These are phyloP conservation scores for Manihot esculenta DNA, from an alignment of 441 rosid species.

Conservation along the genomic window DNA sequence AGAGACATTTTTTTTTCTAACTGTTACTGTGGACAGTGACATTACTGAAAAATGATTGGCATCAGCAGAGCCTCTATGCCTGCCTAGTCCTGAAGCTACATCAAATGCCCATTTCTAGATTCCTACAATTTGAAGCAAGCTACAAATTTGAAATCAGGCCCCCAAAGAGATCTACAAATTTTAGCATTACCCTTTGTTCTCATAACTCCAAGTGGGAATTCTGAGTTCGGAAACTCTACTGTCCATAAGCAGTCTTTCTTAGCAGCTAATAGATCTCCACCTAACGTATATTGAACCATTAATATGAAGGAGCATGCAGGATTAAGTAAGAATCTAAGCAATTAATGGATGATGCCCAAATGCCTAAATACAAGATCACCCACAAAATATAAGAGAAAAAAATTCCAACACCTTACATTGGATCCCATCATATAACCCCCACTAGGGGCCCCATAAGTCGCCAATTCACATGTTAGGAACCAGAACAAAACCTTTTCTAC, in stretches of 20 bases:
- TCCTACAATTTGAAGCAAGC: not conserved
- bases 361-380: not conserved
- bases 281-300: not conserved
- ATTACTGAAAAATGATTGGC: not conserved
- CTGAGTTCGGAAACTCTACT: too few relatives aligned
- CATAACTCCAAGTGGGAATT: too few relatives aligned
- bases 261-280: too few relatives aligned
- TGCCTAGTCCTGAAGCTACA: not conserved
- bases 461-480: constrained; percentile 21
- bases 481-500: not conserved
- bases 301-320: not conserved
- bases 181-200: not conserved
- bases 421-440: constrained; percentile 20
- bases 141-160: not conserved
- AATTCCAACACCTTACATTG: not conserved
- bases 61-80: not conserved
- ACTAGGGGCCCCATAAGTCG: constrained; percentile 18
- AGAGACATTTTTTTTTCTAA: not conserved
- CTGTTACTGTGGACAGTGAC: not conserved
- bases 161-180: not conserved
- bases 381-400: too few relatives aligned
- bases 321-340: not conserved
- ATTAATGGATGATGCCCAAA: not conserved
- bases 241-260: too few relatives aligned
- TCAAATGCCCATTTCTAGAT: not conserved